A percentile compares a stretch with the other conserved stretches of the same genome.
Conservation (phyloP, 129 eudicot species). For the Rutidosis leptorrhynchoides region DNA sequence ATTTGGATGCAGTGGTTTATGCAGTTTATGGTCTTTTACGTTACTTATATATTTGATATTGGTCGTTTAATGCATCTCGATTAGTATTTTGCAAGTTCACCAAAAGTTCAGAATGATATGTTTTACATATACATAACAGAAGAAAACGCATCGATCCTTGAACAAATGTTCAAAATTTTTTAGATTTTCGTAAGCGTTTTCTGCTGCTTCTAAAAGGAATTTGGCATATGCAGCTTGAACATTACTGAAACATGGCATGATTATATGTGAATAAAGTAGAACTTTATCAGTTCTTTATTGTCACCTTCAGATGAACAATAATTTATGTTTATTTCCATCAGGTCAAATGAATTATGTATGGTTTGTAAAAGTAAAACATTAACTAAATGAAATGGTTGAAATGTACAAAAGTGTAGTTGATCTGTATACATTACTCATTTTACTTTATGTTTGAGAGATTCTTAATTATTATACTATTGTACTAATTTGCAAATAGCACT, state of each 20-base stretch:
- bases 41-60: neutral
- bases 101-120: slow-evolving; percentile 7
- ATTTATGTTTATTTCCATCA: too few species aligned
- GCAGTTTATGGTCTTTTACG: slow-evolving; percentile 21
- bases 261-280: neutral
- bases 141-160: slow-evolving; percentile 1
- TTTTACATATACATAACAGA: neutral
- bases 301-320: too few species aligned
- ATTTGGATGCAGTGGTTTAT: slow-evolving; percentile 21
- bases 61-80: neutral
- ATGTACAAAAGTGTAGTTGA: too few species aligned
- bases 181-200: slow-evolving; percentile 17
- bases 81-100: neutral
- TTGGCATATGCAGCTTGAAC: slow-evolving; percentile 67
- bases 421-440: too few species aligned
- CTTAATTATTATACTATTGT: too few species aligned
- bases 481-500: too few species aligned
- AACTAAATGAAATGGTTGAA: neutral
- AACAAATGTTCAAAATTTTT: neutral
- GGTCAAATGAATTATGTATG: too few species aligned
- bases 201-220: slow-evolving; percentile 68
- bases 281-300: neutral
- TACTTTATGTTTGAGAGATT: too few species aligned
- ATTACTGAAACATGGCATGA: slow-evolving; percentile 35
- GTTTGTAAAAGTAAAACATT: too few species aligned